A percentile compares a stretch with the other conserved stretches of the same genome.
Conservation (phyloP, 2,329 filamentous ascomycete species). For the Ciborinia camelliae region DNA sequence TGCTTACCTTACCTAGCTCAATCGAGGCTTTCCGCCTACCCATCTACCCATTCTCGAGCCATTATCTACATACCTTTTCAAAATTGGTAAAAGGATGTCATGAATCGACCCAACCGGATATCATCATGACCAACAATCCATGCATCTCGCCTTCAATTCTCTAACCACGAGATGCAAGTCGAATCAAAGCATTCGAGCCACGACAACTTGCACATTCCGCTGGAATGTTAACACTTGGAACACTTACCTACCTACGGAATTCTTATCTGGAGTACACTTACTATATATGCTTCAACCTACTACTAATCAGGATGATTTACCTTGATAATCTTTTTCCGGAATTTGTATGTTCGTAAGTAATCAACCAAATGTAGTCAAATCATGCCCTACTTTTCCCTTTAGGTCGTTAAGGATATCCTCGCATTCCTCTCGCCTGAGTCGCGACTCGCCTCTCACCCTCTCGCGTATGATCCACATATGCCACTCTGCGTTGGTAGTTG, state of each 20-base stretch:
- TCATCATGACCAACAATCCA: slow-evolving; percentile 15
- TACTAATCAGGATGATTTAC: slow-evolving; percentile 5
- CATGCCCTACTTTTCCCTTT: background rate
- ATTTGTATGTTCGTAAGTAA: background rate
- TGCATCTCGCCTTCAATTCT: slow-evolving; percentile 23
- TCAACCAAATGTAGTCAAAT: slow-evolving; percentile 10
- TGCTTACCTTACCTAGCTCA: background rate
- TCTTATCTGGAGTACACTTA: background rate
- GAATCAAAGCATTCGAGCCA: slow-evolving; percentile 36
- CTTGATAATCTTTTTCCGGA: background rate
- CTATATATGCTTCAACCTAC: slow-evolving; percentile 14
- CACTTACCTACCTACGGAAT: slow-evolving; percentile 10
- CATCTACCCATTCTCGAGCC: background rate
- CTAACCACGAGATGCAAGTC: slow-evolving; percentile 30
- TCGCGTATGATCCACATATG: slow-evolving; percentile 16
- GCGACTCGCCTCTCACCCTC: too few relatives aligned
- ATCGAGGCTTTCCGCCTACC: background rate
- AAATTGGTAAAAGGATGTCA: background rate
- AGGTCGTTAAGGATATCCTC: background rate
- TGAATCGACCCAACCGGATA: slow-evolving; percentile 3
- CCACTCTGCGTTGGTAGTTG: slow-evolving; percentile 14
- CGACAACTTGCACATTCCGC: slow-evolving; percentile 29
- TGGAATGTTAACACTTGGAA: slow-evolving; percentile 2
- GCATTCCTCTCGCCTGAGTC: background rate
- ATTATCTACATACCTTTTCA: background rate